Percentiles rank a stretch among this genome's conserved stretches.
These are phyloP conservation scores for Neurospora tetraspora DNA, from an alignment of 495 filamentous ascomycete species.

Conservation along the genomic window DNA sequence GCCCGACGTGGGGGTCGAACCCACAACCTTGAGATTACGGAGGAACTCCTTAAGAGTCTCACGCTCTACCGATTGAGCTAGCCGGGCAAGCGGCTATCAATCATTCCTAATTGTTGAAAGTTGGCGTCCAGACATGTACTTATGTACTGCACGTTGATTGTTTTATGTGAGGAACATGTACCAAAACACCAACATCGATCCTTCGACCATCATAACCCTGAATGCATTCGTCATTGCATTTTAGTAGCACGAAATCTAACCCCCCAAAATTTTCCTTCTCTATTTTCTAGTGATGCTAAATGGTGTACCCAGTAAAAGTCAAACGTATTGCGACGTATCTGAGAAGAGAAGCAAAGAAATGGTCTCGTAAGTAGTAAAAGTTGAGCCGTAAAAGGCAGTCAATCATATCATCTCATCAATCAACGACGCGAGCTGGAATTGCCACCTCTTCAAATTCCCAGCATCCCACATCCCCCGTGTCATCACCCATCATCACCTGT, in stretches of 20 bases:
- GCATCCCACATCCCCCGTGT: background rate
- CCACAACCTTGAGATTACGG: background rate
- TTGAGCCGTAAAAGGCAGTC: background rate
- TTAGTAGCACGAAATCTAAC: background rate
- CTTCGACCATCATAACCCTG: background rate
- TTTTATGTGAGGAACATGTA: background rate
- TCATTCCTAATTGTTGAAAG: background rate
- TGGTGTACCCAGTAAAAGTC: background rate
- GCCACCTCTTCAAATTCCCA: background rate
- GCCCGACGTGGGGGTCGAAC: background rate
- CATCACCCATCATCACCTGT: background rate
- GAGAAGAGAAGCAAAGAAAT: background rate
- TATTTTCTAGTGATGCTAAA: background rate
- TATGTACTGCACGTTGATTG: background rate
- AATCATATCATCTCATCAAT: background rate
- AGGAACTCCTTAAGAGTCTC: slow-evolving; percentile 55
- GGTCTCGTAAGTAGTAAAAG: background rate
- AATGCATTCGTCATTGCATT: background rate
- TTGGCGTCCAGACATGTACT: rapidly evolving
- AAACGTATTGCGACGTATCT: background rate
- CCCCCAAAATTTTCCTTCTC: background rate
- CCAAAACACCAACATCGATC: background rate
- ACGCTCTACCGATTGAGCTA: slow-evolving; percentile 82
- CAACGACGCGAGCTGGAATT: background rate
- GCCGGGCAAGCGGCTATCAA: slow-evolving; percentile 24